Percentiles rank a stretch among this genome's conserved stretches.
phyloP scores from a whole-genome alignment of 2,329 filamentous ascomycete species.

The Teratosphaeria gauchensis region DNA sequence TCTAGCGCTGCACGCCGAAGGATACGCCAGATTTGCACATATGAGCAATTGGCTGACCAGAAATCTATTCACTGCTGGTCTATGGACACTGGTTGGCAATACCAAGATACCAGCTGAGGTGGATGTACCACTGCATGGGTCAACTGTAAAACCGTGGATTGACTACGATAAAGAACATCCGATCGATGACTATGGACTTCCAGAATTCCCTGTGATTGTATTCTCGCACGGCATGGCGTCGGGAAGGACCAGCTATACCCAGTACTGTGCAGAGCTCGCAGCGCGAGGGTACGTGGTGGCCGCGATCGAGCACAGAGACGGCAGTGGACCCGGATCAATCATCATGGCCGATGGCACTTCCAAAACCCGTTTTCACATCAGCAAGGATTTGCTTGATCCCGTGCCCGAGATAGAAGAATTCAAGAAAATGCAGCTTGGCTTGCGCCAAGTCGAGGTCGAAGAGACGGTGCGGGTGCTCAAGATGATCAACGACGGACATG shows the following conservation, averaged over 20 bases:
- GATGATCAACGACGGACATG: constrained; percentile 30
- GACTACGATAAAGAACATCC: constrained; percentile 21
- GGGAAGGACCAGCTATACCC: constrained; percentile 36
- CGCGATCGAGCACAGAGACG: constrained; percentile 39
- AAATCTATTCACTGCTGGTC: constrained; percentile 29
- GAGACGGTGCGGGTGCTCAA: constrained; percentile 35
- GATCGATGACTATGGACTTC: constrained; percentile 21
- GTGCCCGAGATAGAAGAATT: constrained; percentile 23
- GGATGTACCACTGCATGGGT: constrained; percentile 31
- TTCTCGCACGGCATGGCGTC: constrained; percentile 41
- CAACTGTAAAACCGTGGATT: constrained; percentile 14
- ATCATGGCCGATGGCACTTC: constrained; percentile 27
- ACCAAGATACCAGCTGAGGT: constrained; percentile 35
- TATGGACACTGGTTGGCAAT: constrained; percentile 34
- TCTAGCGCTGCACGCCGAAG: constrained; percentile 32
- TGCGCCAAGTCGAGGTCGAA: constrained; percentile 37
- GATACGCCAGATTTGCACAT: constrained; percentile 34
- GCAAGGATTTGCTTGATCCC: constrained; percentile 25
- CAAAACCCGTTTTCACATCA: constrained; percentile 30
- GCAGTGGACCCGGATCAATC: constrained; percentile 35
- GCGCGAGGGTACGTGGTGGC: constrained; percentile 37
- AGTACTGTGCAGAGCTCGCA: constrained; percentile 37
- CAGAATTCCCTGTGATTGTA: constrained; percentile 33
- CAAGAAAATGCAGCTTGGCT: constrained; percentile 34
- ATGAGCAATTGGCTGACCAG: constrained; percentile 29